Base-by-base conservation (phyloP, 2,329 filamentous ascomycete genomes). In the Hymenoscyphus fructigenus region DNA sequence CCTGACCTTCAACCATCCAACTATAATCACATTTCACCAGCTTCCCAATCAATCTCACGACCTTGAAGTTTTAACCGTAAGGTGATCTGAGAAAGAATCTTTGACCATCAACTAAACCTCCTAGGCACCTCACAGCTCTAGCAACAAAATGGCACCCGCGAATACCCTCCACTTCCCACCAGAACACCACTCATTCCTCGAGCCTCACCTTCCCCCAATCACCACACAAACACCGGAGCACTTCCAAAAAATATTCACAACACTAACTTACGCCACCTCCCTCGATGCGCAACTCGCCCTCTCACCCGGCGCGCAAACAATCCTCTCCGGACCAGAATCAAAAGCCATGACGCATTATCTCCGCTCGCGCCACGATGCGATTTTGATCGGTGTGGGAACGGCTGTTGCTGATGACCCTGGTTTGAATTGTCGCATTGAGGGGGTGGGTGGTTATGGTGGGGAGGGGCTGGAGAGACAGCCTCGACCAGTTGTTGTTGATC, bases 301-400 rank as follows among this genome's bases (percentile, higher is more conserved):
- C 32, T 55, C 50, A n/a, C 92, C 92, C 0, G 92, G 93, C 17
- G 82, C 88, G 26, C 91, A 91, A 70, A 97, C 93, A 1, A 82
- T 85, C 0, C 85, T 97, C n/a, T 97, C 93, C 2, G 93, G 93
- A 5, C 86, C 90, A 0, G 82, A 88, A 69, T 91, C 92, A 47
- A 97, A 96, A 77, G 85, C 91, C 62, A 95, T 97, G 91, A 97
- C 93, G 0, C 93, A 97, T 78, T 91, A 91, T 76, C 84, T 97
- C 28, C 91, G 93, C 72, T 88, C 88, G 20, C 85, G 84, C 23
- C 92, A 97, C 78, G 87, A 90, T 66, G 92, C 91, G 56, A 96
- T 97, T 70, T 83, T 95, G 36, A 82, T 97, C 29, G 93, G 93
- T 34, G 91, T 90, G 5, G 90, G 90, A 4, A 97, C 93, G 1